Percentiles rank a stretch among this genome's conserved stretches.
Evolutionary conservation across 1,284 basidiomycete species (phyloP).

Genomic region (Coriolopsis trogii): DNA sequence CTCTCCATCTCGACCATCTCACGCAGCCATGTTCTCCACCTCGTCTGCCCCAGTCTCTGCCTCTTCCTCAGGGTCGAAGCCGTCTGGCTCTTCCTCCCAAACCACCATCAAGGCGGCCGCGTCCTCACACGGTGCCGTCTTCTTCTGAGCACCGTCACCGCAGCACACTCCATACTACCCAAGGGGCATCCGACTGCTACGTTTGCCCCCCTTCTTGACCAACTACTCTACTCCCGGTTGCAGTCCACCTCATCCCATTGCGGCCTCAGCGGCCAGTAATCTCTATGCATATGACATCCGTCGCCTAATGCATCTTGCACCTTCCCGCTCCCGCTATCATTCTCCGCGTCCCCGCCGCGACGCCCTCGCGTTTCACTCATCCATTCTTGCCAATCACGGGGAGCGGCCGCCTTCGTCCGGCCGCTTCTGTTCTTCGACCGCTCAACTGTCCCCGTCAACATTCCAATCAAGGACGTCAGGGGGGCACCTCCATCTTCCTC

Average conservation of each 20-base stretch:
- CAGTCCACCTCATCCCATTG: not conserved
- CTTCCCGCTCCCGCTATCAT: not conserved
- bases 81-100: conserved; percentile 19
- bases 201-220: not conserved
- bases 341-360: not conserved
- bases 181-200: too few species aligned
- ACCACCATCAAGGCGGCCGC: conserved; percentile 25
- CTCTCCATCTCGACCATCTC: not conserved
- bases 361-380: not conserved
- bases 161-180: not conserved
- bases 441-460: not conserved
- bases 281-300: not conserved
- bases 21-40: conserved; percentile 6
- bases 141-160: conserved; percentile 25
- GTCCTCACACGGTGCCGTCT: conserved; percentile 25
- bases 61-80: conserved; percentile 20
- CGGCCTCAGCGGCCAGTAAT: not conserved
- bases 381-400: not conserved
- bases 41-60: conserved; percentile 15
- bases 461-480: too few species aligned
- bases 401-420: not conserved
- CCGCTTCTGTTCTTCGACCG: not conserved
- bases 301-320: not conserved
- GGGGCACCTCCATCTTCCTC: too few species aligned
- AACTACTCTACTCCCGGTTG: not conserved